Conservation (phyloP, 2,329 filamentous ascomycete species). For the Xylariaceae sp. region DNA sequence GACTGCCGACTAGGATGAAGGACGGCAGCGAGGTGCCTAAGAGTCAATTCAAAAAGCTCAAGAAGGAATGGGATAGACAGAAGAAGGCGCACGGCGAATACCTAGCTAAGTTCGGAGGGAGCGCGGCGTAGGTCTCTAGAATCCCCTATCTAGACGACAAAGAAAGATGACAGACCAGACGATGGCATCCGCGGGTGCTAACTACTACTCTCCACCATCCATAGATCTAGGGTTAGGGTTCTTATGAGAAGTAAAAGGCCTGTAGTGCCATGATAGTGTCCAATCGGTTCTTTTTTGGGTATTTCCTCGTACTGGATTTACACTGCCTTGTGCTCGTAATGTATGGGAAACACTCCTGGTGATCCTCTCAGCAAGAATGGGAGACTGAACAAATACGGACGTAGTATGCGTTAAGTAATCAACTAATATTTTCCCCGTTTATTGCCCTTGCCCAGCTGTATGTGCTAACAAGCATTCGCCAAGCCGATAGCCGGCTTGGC, state of each 20-base stretch:
- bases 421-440: slow-evolving; percentile 14
- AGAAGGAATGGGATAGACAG: slow-evolving; percentile 88
- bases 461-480: slow-evolving; percentile 30
- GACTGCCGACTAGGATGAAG: slow-evolving; percentile 75
- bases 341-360: no score
- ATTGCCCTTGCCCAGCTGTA: slow-evolving; percentile 14
- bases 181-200: not conserved
- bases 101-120: slow-evolving; percentile 39
- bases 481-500: slow-evolving; percentile 33
- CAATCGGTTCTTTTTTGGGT: no score
- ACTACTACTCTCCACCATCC: no score
- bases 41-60: slow-evolving; percentile 76
- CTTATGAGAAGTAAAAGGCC: no score
- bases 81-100: slow-evolving; percentile 79
- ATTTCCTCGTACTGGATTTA: no score
- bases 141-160: no score
- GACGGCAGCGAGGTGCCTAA: slow-evolving; percentile 82
- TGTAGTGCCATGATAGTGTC: no score
- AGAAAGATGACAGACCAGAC: not conserved
- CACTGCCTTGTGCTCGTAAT: no score
- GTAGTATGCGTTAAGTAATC: no score
- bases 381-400: not conserved
- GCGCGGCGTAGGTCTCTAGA: slow-evolving; percentile 16
- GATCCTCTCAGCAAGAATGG: not conserved
- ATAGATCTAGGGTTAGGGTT: no score